Percentiles rank a stretch among this genome's conserved stretches.
Conservation (phyloP, 768 basidiomycete genomes). For the Russula foetens region DNA sequence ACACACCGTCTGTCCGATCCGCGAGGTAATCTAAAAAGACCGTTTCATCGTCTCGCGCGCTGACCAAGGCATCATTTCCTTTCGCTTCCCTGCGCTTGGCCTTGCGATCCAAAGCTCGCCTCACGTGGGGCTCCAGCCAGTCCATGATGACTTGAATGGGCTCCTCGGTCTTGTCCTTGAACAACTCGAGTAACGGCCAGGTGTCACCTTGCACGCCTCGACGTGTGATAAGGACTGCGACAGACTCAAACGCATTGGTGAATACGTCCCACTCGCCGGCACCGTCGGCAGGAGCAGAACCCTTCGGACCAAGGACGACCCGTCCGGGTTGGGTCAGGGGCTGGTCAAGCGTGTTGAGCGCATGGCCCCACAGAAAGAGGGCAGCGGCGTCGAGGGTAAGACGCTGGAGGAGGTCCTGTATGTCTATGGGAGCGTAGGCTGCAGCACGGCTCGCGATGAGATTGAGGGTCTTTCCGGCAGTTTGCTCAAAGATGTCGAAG, state of each 20-base stretch:
- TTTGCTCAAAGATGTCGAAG: conserved; percentile 29
- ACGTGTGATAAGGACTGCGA: conserved; percentile 12
- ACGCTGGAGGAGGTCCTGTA: conserved; percentile 37
- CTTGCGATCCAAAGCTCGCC: conserved; percentile 10
- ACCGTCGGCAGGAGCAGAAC: conserved; percentile 15
- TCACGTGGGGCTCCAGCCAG: conserved; percentile 18
- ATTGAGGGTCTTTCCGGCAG: conserved; percentile 23
- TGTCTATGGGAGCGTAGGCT: neutral
- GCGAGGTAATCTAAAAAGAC: conserved; percentile 18
- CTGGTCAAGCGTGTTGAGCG: conserved; percentile 32
- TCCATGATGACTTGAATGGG: conserved; percentile 8
- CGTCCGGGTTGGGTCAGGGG: conserved; percentile 34
- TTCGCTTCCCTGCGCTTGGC: conserved; percentile 4
- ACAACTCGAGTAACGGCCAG: conserved; percentile 20
- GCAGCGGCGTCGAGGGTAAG: conserved; percentile 48
- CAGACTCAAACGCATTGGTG: conserved; percentile 14
- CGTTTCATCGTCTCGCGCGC: conserved; percentile 12
- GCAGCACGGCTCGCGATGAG: conserved; percentile 7
- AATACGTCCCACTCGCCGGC: conserved; percentile 15
- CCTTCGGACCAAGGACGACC: conserved; percentile 16
- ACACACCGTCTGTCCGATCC: conserved; percentile 13
- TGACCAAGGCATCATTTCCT: neutral
- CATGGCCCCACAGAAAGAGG: conserved; percentile 43
- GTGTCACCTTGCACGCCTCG: conserved; percentile 16
- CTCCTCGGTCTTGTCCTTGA: conserved; percentile 18